Evolutionary conservation across 2,329 filamentous ascomycete species (phyloP), one percentile per base, ranked within the genome.

Genomic region (Clathrospora elynae): DNA sequence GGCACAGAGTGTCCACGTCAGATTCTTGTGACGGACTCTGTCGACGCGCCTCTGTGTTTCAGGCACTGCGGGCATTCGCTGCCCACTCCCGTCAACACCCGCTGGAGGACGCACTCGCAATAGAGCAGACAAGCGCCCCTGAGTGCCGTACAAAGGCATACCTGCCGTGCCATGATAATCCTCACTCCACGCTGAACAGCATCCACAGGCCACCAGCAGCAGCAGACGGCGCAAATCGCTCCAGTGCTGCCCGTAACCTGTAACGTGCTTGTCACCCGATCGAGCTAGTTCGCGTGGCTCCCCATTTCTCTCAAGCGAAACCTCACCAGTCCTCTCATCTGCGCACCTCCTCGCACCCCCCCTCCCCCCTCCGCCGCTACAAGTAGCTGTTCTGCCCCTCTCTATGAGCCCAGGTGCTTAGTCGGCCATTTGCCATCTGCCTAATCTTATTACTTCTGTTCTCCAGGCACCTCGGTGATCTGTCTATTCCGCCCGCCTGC

Each of bases 391-490:
- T 42, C 39, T 38, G 48, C 49, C 44, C 47, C 45, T 36, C 44
- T 48, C 50, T 25, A 59, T 61, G 62, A 61, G 59, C 59, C 50
- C 58, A 49, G 37, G 52, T 55, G 54, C 53, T 50, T 63, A 61
- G 53, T 61, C 52, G 49, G 53, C 53, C 52, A 51, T 51, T 50
- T 53, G 61, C 55, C 41, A 51, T 51, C 51, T 53, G 61, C 55
- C 41, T 67, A 69, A 68, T 68, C 66, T 34, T 58, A 57, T 64
- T 66, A 60, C 56, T 68, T 68, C 52, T 50, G 36, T 66, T 67
- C 66, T 69, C 67, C 67, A 69, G 60, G 52, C 59, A 51, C 59
- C 41, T 41, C 37, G 33, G 58, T 58, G 60, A 55, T 61, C 60
- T 70, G 66, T 70, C 61, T 70, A 70, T 70, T 70, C 55, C 54